Base-by-base conservation (phyloP, 768 basidiomycete genomes). In the Hydnomerulius pinastri region DNA sequence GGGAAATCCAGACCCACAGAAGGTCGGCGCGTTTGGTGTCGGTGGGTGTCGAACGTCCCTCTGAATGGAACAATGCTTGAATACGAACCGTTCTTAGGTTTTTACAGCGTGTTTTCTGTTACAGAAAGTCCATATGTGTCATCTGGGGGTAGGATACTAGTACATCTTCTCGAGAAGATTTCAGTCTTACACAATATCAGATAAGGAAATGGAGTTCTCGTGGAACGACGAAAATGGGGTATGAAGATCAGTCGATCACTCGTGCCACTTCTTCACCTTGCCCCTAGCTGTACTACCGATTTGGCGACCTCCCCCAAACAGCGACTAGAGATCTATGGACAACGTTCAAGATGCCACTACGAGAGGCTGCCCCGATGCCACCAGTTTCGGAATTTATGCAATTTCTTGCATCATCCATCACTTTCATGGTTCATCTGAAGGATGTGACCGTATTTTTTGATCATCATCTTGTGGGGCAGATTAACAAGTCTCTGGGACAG, bases 21-120 rank as follows among this genome's bases (percentile, higher is more conserved):
- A 93, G 74, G 93, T 98, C 40, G 95, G 96, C 12, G 92, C 93
- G n/a, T 92, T 92, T 58, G 91, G 90, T 49, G 89, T 90, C n/a
- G 87, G 86, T 81, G 51, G 48, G 80, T 48, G 20, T 4, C 11
- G 23, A 11, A 1, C 12, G 8, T 18, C 10, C 29, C 23, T 6
- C 20, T 13, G n/a, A 27, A 9, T 13, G 39, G 27, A 25, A 25
- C 10, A n/a, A 21, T 15, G 13, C 23, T 18, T 41, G 28, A 17
- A 29, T 46, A 20, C 27, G 48, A 1, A 53, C 3, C 23, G 11
- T 30, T n/a, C 17, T 30, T 20, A 82, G 82, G 83, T 4, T 86
- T 89, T 65, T 89, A 89, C 61, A 85, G 84, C 54, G 58, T 90
- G n/a, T 90, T 91, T 60, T 90, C 87, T 0, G 82, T 89, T 2